These are phyloP conservation scores for Gyromitra esculenta DNA, from an alignment of 2,329 filamentous ascomycete genomes.

Conservation along the genomic window DNA sequence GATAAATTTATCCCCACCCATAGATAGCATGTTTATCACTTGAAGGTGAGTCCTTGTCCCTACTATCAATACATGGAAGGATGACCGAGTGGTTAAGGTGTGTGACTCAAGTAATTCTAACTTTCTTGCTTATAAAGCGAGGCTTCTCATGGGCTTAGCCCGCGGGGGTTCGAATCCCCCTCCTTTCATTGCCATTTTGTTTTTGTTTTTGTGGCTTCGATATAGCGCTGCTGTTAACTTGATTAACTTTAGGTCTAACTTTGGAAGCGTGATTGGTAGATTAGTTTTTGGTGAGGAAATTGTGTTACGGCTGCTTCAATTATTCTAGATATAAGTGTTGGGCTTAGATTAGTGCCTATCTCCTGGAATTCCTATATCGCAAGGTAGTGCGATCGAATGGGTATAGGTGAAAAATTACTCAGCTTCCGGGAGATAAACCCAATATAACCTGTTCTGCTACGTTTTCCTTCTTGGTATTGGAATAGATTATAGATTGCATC, in stretches of 20 bases:
- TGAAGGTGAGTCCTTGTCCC: too few relatives aligned
- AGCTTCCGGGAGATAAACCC: too few relatives aligned
- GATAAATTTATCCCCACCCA: too few relatives aligned
- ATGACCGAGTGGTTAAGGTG: conserved; percentile 18
- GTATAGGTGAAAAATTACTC: too few relatives aligned
- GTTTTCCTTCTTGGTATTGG: too few relatives aligned
- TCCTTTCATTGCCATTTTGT: conserved; percentile 10
- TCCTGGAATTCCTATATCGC: not conserved
- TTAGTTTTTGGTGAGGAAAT: not conserved
- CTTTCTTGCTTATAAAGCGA: conserved; percentile 12
- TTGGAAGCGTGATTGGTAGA: not conserved
- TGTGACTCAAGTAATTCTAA: conserved; percentile 19
- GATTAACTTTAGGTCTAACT: not conserved
- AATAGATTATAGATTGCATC: too few relatives aligned
- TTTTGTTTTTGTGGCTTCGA: not conserved
- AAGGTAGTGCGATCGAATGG: too few relatives aligned
- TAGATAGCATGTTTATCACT: not conserved
- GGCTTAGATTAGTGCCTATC: not conserved
- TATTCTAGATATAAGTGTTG: not conserved
- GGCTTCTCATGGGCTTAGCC: conserved; percentile 5
- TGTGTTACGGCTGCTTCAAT: not conserved
- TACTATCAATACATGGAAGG: conserved; percentile 3
- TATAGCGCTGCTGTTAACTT: not conserved
- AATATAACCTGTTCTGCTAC: too few relatives aligned
- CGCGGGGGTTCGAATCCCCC: conserved; percentile 14